phyloP scores from a whole-genome alignment of 352 stramenopile genomes.

The Phytopythium montanum region DNA sequence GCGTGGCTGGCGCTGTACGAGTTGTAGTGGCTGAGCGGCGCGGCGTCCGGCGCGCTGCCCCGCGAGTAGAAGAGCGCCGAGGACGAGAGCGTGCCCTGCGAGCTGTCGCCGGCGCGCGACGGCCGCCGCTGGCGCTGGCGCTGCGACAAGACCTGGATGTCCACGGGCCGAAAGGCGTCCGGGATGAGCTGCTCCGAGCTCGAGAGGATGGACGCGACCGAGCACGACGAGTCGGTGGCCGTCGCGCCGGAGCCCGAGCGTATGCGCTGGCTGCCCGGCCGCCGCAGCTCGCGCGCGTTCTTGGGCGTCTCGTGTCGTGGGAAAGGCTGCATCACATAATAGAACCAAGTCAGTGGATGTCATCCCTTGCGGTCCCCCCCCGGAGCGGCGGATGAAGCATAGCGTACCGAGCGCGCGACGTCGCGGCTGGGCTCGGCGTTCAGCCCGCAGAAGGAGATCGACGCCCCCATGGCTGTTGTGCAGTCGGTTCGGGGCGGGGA shows the following conservation, averaged over 20 bases:
- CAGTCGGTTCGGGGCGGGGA: neutral
- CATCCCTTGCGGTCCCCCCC: no score
- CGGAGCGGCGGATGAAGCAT: no score
- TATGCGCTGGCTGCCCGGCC: slow-evolving; percentile 10
- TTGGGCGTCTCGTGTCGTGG: slow-evolving; percentile 26
- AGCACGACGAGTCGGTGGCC: slow-evolving; percentile 34
- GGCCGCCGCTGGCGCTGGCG: slow-evolving; percentile 26
- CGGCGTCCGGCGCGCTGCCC: slow-evolving; percentile 1
- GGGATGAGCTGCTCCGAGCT: slow-evolving; percentile 56
- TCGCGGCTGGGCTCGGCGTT: slow-evolving; percentile 10
- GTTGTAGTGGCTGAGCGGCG: slow-evolving; percentile 6
- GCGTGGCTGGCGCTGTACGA: neutral
- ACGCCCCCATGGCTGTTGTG: slow-evolving; percentile 22
- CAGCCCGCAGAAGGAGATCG: slow-evolving; percentile 40
- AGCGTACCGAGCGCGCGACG: slow-evolving; percentile 20
- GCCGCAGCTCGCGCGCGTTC: slow-evolving; percentile 15
- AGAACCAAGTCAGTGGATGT: no score
- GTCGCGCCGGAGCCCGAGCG: slow-evolving; percentile 35
- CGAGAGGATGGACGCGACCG: slow-evolving; percentile 55
- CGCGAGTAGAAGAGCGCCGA: slow-evolving; percentile 5
- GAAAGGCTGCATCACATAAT: neutral
- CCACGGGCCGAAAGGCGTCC: slow-evolving; percentile 49
- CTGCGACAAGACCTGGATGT: slow-evolving; percentile 66
- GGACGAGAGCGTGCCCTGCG: slow-evolving; percentile 6
- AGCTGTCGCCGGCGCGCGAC: slow-evolving; percentile 3